Evolutionary conservation across 331 rosid species (phyloP).

Genomic region (Pyracantha coccinea): DNA sequence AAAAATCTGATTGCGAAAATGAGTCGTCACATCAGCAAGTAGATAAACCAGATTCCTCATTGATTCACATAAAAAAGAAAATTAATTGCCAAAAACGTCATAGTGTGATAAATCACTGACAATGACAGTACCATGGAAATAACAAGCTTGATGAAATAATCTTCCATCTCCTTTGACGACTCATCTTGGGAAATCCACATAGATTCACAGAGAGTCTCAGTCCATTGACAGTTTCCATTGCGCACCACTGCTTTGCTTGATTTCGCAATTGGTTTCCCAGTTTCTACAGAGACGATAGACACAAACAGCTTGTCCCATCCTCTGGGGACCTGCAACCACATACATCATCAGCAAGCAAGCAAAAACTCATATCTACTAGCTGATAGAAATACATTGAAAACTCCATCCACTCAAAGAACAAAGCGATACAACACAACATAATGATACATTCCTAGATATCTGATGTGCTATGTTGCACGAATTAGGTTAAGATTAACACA

Average conservation of each 20-base stretch:
- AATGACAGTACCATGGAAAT: slow-evolving; percentile 65
- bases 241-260: slow-evolving; percentile 62
- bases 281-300: slow-evolving; percentile 58
- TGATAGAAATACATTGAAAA: not conserved
- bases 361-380: not conserved
- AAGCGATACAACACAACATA: not conserved
- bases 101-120: not conserved
- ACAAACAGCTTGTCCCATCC: slow-evolving; percentile 91
- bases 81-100: not conserved
- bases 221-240: slow-evolving; percentile 88
- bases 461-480: not conserved
- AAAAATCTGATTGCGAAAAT: not conserved
- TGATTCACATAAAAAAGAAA: not conserved
- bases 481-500: not conserved
- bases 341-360: not conserved
- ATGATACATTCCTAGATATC: not conserved
- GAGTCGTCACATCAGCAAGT: not conserved
- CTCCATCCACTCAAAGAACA: not conserved
- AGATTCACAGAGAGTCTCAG: slow-evolving; percentile 53
- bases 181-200: slow-evolving; percentile 52
- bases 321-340: slow-evolving; percentile 62
- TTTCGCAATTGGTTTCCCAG: slow-evolving; percentile 56
- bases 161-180: slow-evolving; percentile 51
- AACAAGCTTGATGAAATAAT: slow-evolving; percentile 61
- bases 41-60: not conserved